Evolutionary conservation across 2,329 filamentous ascomycete species (phyloP).

Genomic region (Aspergillus pseudotamarii): DNA sequence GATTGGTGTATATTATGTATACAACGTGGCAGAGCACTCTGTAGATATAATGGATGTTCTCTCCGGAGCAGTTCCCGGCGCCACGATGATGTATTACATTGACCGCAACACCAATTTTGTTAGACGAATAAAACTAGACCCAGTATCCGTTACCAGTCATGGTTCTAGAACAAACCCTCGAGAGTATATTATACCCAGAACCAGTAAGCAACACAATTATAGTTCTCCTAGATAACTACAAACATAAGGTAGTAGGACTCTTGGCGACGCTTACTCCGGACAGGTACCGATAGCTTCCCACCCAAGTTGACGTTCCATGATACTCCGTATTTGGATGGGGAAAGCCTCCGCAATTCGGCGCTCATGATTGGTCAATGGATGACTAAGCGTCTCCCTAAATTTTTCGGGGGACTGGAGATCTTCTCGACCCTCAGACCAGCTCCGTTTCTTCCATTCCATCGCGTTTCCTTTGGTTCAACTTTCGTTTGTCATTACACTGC

Average conservation of each 20-base stretch:
- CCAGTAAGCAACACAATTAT: not conserved
- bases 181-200: not conserved
- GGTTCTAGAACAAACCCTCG: too few species aligned
- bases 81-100: not conserved
- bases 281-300: not conserved
- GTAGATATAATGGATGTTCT: not conserved
- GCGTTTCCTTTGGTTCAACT: slow-evolving; percentile 31
- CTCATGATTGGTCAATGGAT: slow-evolving; percentile 37
- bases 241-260: not conserved
- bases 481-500: slow-evolving; percentile 33
- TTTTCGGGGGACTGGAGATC: slow-evolving; percentile 27
- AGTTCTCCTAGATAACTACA: too few species aligned
- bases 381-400: slow-evolving; percentile 45
- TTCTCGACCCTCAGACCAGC: slow-evolving; percentile 14
- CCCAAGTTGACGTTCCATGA: not conserved
- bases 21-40: not conserved
- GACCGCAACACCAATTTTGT: not conserved
- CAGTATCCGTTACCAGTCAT: not conserved
- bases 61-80: not conserved
- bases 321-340: not conserved
- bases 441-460: slow-evolving; percentile 30
- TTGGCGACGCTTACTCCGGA: too few species aligned
- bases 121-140: too few species aligned
- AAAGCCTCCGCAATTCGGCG: slow-evolving; percentile 32
- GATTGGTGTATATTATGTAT: slow-evolving; percentile 17